Evolutionary conservation across 192 early-diverging fungal genomes (phyloP), one percentile per base, ranked within the genome.

Genomic region (Mortierella alpina): DNA sequence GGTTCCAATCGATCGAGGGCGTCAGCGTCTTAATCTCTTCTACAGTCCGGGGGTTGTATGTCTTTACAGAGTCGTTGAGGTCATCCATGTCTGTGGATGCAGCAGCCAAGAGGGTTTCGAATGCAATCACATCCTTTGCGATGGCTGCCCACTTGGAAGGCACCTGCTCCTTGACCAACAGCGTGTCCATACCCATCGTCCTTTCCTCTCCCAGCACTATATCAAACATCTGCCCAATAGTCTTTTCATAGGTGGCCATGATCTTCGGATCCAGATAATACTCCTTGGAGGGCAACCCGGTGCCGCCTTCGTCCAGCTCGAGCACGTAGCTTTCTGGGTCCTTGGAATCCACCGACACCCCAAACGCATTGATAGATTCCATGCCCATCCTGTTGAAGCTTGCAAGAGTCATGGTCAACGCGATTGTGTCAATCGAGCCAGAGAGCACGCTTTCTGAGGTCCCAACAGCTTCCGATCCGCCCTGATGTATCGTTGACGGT

Each of bases 281-380:
- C 39, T 91, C 88, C 51, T 87, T 91, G 14, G 89, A 86, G 22
- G 92, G 92, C 46, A 91, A 67, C 20, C 74, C 84, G 8, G 91
- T 65, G 2, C 86, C 89, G 15, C 63, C 67, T 63, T 92, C 89
- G 7, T 17, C 23, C 12, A 93, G 46, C 10, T 49, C 57, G 15
- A 93, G 72, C 13, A 84, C 69, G 68, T 89, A 85, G 1, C 54
- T n/a, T 22, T 75, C 66, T 15, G 91, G 92, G 23, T 90, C 68
- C 51, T 91, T 90, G 59, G 83, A 68, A 76, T 93, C 90, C 5
- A 75, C 61, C 11, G 71, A 78, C 0, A 90, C 86, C 12, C 40
- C 60, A 67, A 90, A 79, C 12, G 46, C 59, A 17, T 84, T 86
- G 13, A 92, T 72, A 14, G 88, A 67, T 10, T 69, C 58, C 7